Base-by-base conservation (phyloP, 2,329 filamentous ascomycete species). In the Didymella lethalis region DNA sequence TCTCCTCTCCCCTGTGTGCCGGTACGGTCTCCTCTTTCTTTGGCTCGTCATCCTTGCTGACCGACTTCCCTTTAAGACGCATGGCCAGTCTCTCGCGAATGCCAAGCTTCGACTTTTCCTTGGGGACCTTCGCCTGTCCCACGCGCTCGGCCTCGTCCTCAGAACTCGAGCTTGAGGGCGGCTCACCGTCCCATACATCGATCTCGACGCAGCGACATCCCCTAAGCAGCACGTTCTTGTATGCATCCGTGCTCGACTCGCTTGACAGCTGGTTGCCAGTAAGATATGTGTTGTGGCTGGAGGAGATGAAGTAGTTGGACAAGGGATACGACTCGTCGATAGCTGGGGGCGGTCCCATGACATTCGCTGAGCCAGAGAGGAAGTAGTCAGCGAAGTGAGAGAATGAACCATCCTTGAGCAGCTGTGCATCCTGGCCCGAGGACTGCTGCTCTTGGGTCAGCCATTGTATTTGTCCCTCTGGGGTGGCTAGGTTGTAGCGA, bases 161-260 rank as follows among this genome's bases (percentile, higher is more conserved):
- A 3, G 75, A 78, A 53, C 77, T 78, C 2, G 77, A 78, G 56
- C 70, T 74, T 32, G 75, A 79, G 8, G 79, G 78, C 20, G 75
- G 71, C 43, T 85, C 82, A 12, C 92, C 91, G 75, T 97, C 91
- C 91, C 93, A 97, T 3, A 97, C 92, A 72, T 97, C 94, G 54
- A 97, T 95, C 75, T 97, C 93, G 46, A 97, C 92, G 71, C 93
- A 97, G 61, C 93, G 88, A 71, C 93, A 96, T 47, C 91, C 91
- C 50, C 87, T 85, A 34, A 86, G 82, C 12, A 97, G 86, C 12
- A 90, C 91, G 72, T 88, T 86, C 66, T 85, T 89, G 78, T 97
- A 97, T 12, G 90, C 87, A 56, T 93, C 88, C 0, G 89, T 87
- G 28, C 90, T 92, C 59, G 91, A 90, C 59, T 87, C 86, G 46